These are phyloP conservation scores for Xylariales sp. DNA, from an alignment of 2,329 filamentous ascomycete genomes.

Conservation along the genomic window DNA sequence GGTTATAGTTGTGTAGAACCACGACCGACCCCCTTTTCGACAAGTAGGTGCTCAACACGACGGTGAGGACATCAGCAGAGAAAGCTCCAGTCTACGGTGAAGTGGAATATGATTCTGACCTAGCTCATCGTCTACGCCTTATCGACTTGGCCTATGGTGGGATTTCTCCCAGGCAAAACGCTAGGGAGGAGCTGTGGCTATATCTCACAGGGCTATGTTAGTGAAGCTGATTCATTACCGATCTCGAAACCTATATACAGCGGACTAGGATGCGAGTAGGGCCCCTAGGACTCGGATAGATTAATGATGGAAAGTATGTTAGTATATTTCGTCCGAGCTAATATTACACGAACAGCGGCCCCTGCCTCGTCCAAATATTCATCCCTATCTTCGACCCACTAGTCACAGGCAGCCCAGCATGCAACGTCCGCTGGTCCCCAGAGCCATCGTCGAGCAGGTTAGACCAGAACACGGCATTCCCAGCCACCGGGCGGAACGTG, in stretches of 20 bases:
- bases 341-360: conserved; percentile 43
- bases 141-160: conserved; percentile 1
- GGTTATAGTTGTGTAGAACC: neutral
- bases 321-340: no score
- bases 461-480: conserved; percentile 63
- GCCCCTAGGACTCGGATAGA: no score
- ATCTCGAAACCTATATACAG: neutral
- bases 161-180: conserved; percentile 33
- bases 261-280: no score
- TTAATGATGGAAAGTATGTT: no score
- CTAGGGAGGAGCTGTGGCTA: conserved; percentile 47
- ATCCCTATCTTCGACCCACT: conserved; percentile 62
- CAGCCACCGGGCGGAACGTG: conserved; percentile 60
- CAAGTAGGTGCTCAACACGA: neutral
- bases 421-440: conserved; percentile 58
- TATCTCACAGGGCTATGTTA: conserved; percentile 51
- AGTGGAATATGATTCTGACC: neutral
- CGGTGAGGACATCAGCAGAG: neutral
- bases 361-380: conserved; percentile 64
- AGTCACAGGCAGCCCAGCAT: conserved; percentile 60
- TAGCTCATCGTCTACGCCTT: neutral
- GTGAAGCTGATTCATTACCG: conserved; percentile 2
- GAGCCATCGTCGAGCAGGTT: conserved; percentile 55
- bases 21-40: neutral
- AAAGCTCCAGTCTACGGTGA: neutral